Evolutionary conservation across 345 rosid genomes (phyloP).

Genomic region (Carallia brachiata): DNA sequence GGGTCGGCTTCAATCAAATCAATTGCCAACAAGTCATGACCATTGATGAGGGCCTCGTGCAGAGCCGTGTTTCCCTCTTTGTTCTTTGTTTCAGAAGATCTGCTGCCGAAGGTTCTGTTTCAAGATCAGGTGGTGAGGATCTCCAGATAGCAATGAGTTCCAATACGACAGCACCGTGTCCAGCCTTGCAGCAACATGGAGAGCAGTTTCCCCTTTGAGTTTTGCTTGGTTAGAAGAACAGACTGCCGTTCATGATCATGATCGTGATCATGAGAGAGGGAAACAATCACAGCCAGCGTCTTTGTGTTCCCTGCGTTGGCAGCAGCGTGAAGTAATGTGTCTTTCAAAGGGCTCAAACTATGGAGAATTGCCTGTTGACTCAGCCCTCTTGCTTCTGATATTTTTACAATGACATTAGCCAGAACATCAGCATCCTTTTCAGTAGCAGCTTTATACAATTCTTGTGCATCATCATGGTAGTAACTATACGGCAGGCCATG

Average conservation of each 20-base stretch:
- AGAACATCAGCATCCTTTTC: neutral
- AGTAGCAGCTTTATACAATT: neutral
- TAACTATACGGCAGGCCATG: no score
- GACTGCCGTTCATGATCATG: neutral
- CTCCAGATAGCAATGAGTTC: neutral
- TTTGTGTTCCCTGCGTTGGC: neutral
- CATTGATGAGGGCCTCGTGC: neutral
- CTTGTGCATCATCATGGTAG: neutral
- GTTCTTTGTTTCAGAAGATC: neutral
- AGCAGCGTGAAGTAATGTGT: conserved; percentile 2
- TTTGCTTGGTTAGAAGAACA: neutral
- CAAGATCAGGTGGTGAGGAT: neutral
- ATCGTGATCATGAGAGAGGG: no score
- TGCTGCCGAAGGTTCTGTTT: neutral
- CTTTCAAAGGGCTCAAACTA: neutral
- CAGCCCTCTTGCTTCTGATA: neutral
- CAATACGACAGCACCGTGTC: neutral
- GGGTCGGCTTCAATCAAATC: neutral
- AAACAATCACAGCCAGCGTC: neutral
- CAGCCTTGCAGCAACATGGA: conserved; percentile 3
- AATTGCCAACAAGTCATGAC: neutral
- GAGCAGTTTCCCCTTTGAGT: conserved; percentile 11
- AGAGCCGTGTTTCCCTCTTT: neutral
- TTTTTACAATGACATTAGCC: neutral
- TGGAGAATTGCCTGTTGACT: neutral